A percentile compares a stretch with the other conserved stretches of the same genome.
Evolutionary conservation across 768 basidiomycete species (phyloP).

Genomic region (Pilatotrama ljubarskyi): DNA sequence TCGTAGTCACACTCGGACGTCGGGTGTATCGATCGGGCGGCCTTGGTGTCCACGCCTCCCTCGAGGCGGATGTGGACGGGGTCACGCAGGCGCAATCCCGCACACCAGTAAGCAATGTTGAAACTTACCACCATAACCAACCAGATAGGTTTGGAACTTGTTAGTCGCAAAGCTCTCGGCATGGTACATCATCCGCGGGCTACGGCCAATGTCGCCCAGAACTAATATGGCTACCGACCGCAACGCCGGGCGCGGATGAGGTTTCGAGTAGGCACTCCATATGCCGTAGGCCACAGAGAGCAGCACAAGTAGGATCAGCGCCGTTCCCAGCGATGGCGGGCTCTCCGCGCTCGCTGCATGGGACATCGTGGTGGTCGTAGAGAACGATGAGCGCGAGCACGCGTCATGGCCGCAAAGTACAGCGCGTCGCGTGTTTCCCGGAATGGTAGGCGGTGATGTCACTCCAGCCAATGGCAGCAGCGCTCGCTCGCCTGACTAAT

Average conservation of each 20-base stretch:
- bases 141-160: constrained; percentile 73
- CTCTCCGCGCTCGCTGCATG: constrained; percentile 2
- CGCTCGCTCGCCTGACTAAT: constrained; percentile 9
- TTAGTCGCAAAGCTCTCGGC: constrained; percentile 87
- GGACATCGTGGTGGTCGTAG: constrained; percentile 15
- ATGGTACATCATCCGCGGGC: constrained; percentile 99
- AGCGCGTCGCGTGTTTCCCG: not conserved
- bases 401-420: not conserved
- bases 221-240: constrained; percentile 89
- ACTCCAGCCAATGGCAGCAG: constrained; percentile 9
- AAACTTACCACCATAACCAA: constrained; percentile 80
- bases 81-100: no score
- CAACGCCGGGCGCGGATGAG: constrained; percentile 31
- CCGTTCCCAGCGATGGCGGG: not conserved
- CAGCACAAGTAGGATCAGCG: not conserved
- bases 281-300: not conserved
- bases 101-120: not conserved
- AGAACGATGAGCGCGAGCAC: not conserved
- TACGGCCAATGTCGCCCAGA: constrained; percentile 92
- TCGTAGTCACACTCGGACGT: no score
- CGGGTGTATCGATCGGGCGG: no score
- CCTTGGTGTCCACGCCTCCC: no score
- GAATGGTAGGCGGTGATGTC: constrained; percentile 7
- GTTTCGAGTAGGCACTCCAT: constrained; percentile 9
- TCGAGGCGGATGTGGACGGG: no score